phyloP scores from a whole-genome alignment of 2,329 filamentous ascomycete genomes.

The Cyclaneusma minus region DNA sequence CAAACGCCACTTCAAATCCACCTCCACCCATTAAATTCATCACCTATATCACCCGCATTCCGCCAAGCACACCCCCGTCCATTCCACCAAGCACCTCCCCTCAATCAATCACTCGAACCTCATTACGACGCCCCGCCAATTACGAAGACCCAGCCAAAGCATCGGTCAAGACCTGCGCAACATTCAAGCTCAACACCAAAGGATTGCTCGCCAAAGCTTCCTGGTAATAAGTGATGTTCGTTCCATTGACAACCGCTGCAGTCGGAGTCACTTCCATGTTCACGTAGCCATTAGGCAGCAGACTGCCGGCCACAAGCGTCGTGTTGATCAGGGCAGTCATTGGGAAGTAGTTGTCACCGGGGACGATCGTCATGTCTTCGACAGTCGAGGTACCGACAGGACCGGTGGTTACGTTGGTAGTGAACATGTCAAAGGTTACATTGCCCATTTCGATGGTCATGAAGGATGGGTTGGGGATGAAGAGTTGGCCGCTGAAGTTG shows the following conservation, averaged over 20 bases:
- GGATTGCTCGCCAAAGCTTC: conserved; percentile 29
- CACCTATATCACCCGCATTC: no score
- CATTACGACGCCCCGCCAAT: no score
- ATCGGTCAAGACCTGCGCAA: conserved; percentile 18
- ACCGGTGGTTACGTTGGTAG: conserved; percentile 22
- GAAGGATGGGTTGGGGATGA: conserved; percentile 43
- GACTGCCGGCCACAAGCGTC: conserved; percentile 13
- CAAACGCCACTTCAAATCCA: no score
- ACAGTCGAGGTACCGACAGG: conserved; percentile 33
- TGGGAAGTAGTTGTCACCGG: conserved; percentile 34
- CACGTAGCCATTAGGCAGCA: conserved; percentile 26
- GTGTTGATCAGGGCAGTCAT: conserved; percentile 34
- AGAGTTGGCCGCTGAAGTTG: conserved; percentile 37
- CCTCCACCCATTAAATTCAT: no score
- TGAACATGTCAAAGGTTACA: conserved; percentile 34
- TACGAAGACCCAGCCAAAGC: no score
- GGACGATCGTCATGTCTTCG: conserved; percentile 31
- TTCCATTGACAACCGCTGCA: conserved; percentile 27
- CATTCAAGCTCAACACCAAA: conserved; percentile 28
- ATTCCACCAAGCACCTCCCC: no score
- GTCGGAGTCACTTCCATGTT: conserved; percentile 34
- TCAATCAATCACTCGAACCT: no score
- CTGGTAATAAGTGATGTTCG: conserved; percentile 31
- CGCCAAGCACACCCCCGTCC: no score
- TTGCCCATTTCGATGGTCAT: conserved; percentile 41